Base-by-base conservation (phyloP, 257 asterid species). In the Solanum etuberosum region DNA sequence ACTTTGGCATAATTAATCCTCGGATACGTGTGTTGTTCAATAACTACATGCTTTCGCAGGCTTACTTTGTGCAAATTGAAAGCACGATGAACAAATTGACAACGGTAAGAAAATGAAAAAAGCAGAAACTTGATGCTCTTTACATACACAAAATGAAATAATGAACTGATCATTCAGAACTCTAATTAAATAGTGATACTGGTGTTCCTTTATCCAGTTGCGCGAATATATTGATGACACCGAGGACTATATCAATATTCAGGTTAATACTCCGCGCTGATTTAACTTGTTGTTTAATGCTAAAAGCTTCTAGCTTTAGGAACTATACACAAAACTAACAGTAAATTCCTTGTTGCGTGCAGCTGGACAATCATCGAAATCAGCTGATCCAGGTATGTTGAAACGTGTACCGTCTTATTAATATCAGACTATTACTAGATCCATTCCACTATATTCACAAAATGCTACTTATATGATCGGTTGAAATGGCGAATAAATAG, bases 331-430 rank as follows among this genome's bases (percentile, higher is more conserved):
- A 84, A 57, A 37, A 21, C 37, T 51, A 46, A 37, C 67, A 35
- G 54, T 54, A 7, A 42, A 54, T 73, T 76, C 38, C 35, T 89
- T 59, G 27, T 88, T 90, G 10, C 15, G 0, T 1, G 94, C 97
- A 97, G 99, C 92, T 97, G 37, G 98, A 97, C 92, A 97, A 95
- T 91, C 98, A 97, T 90, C 92, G 99, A 84, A 97, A 95, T 89
- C 99, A 94, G 90, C 93, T 97, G 85, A 97, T 97, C 90, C 99
- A 96, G 99, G 99, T 96, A 63, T 23, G 73, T 7, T 40, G 83
- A 40, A n/a, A 40, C 7, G 1, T 42, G 11, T 77, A n/a, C 12
- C 21, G 5, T 77, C 63, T 7, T 7, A 37, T 25, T 77, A 77
- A 32, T 9, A 72, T 37, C 27, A 34, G 81, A 21, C 18, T 20